A percentile compares a stretch with the other conserved stretches of the same genome.
Conservation (phyloP, 345 rosid genomes). For the Eucalyptus globulus region DNA sequence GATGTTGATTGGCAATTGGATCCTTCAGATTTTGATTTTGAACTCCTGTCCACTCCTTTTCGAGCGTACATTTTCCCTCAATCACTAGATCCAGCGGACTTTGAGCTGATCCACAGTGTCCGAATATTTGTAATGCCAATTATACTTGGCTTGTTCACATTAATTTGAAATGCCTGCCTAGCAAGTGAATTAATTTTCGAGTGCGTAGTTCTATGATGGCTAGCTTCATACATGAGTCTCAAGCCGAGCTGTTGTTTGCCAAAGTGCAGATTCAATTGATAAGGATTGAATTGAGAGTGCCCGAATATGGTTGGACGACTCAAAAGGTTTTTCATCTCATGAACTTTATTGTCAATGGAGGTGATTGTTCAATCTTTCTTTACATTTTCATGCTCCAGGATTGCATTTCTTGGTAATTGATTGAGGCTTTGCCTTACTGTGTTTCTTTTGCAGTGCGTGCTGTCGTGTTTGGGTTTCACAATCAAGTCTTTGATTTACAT, state of each 20-base stretch:
- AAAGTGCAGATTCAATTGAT: constrained; percentile 63
- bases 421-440: background rate
- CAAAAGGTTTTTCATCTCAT: constrained; percentile 98
- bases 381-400: background rate
- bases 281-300: constrained; percentile 93
- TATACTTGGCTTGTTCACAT: background rate
- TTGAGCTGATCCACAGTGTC: background rate
- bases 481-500: constrained; percentile 54
- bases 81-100: background rate
- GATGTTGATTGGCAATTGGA: background rate
- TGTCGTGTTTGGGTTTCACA: constrained; percentile 89
- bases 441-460: constrained; percentile 61
- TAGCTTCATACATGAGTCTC: background rate
- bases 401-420: background rate
- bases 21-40: background rate
- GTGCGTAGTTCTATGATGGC: background rate
- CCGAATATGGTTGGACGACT: constrained; percentile 97
- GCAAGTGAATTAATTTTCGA: background rate
- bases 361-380: constrained; percentile 12
- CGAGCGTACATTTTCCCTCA: background rate
- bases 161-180: background rate
- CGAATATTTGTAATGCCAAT: background rate
- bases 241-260: background rate
- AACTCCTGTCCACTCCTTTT: background rate
- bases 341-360: constrained; percentile 98